Conservation (phyloP, 345 rosid genomes). For the Aquilaria sinensis region DNA sequence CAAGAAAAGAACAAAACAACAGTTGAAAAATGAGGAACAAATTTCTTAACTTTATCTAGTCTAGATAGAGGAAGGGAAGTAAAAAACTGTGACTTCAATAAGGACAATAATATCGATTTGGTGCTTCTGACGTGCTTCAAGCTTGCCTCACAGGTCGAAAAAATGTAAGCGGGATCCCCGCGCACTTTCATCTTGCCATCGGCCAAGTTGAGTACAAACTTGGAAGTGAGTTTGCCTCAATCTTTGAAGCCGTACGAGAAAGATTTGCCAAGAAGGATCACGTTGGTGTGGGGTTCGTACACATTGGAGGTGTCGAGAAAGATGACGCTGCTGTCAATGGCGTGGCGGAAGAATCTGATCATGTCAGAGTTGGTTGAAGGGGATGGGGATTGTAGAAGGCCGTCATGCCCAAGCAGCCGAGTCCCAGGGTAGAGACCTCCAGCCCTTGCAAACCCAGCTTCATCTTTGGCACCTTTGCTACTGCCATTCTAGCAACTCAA, state of each 20-base stretch:
- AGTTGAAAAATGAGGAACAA: not conserved
- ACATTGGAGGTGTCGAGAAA: conserved; percentile 42
- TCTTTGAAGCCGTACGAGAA: conserved; percentile 1
- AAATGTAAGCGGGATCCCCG: not conserved
- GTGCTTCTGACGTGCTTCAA: not conserved
- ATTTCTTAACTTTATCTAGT: not conserved
- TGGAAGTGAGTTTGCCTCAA: conserved; percentile 2
- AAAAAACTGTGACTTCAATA: not conserved
- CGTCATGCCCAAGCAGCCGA: conserved; percentile 53
- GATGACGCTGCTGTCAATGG: conserved; percentile 36
- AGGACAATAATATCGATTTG: not conserved
- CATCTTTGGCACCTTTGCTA: conserved; percentile 18
- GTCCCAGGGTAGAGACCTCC: conserved; percentile 45
- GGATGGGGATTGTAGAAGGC: conserved; percentile 34
- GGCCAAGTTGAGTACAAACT: not conserved
- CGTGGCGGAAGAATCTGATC: conserved; percentile 42
- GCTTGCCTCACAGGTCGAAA: not conserved
- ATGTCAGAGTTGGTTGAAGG: conserved; percentile 31
- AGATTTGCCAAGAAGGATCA: conserved; percentile 40
- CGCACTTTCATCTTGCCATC: not conserved
- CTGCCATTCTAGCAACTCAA: too few relatives aligned
- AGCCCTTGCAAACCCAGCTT: conserved; percentile 46
- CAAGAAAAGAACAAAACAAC: not conserved
- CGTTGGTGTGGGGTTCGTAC: conserved; percentile 42
- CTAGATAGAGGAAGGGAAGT: not conserved